phyloP scores from a whole-genome alignment of 1,284 basidiomycete genomes.

The Marasmius tenuissimus region DNA sequence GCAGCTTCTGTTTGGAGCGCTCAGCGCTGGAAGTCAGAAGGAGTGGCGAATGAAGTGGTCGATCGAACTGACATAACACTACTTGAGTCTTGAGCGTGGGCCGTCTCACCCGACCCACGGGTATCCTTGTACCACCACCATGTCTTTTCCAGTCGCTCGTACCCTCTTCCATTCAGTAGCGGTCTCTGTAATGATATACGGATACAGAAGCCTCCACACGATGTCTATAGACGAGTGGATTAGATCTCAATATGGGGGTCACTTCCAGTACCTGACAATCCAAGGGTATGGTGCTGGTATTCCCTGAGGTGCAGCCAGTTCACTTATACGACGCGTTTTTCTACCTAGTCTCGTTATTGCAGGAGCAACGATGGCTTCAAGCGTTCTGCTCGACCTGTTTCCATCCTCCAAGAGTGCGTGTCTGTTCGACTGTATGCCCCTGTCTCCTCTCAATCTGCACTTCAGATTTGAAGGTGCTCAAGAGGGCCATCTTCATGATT shows the following conservation, averaged over 20 bases:
- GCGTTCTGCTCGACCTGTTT: constrained; percentile 50
- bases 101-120: neutral
- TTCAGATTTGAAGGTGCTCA: constrained; percentile 43
- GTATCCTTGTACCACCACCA: neutral
- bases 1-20: too few species aligned
- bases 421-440: neutral
- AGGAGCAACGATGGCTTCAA: constrained; percentile 49
- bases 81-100: neutral
- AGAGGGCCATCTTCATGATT: constrained; percentile 58
- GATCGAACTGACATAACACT: neutral
- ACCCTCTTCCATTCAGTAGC: constrained; percentile 41
- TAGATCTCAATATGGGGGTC: constrained; percentile 55
- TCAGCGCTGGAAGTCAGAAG: too few species aligned
- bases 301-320: neutral
- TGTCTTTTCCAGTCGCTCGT: constrained; percentile 4
- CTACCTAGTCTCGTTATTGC: constrained; percentile 44
- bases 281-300: constrained; percentile 53
- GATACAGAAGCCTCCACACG: constrained; percentile 38
- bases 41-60: too few species aligned
- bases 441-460: neutral
- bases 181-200: constrained; percentile 47
- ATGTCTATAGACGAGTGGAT: constrained; percentile 40
- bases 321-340: neutral
- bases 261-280: constrained; percentile 74
- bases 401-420: constrained; percentile 43